phyloP scores from a whole-genome alignment of 129 eudicot genomes.

The Pseudognaphalium luteoalbum region DNA sequence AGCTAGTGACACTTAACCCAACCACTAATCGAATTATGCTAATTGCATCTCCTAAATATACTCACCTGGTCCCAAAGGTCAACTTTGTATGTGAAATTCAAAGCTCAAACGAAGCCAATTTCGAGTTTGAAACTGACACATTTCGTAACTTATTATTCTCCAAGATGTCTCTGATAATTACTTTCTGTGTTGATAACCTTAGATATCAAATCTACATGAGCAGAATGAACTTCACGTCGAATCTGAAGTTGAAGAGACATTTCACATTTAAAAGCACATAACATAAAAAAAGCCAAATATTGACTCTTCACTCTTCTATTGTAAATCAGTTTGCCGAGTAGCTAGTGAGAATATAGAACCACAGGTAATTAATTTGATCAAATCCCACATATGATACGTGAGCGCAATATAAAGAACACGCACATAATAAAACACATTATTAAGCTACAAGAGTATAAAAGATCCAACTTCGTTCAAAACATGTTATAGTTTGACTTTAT shows the following conservation, averaged over 20 bases:
- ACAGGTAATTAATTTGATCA: background rate
- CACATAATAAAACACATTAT: background rate
- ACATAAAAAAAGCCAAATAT: background rate
- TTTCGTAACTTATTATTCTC: background rate
- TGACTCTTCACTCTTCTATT: background rate
- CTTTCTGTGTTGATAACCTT: background rate
- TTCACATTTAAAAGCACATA: slow-evolving; percentile 4
- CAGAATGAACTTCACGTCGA: background rate
- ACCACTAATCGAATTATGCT: background rate
- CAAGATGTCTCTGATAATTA: background rate
- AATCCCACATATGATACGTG: background rate
- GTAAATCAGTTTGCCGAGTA: background rate
- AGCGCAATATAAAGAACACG: background rate
- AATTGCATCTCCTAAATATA: slow-evolving; percentile 4
- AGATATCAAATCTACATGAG: background rate
- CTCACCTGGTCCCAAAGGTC: slow-evolving; percentile 9
- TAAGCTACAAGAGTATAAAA: background rate
- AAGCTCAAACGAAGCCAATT: background rate
- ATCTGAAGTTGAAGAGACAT: slow-evolving; percentile 2
- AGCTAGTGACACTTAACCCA: background rate
- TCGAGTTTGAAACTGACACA: background rate
- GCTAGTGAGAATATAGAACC: background rate
- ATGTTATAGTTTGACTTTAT: background rate
- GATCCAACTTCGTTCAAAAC: background rate
- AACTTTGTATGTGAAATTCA: background rate